Evolutionary conservation across 2,329 filamentous ascomycete species (phyloP), one percentile per base, ranked within the genome.

Genomic region (Emmonsiellopsis sp.): DNA sequence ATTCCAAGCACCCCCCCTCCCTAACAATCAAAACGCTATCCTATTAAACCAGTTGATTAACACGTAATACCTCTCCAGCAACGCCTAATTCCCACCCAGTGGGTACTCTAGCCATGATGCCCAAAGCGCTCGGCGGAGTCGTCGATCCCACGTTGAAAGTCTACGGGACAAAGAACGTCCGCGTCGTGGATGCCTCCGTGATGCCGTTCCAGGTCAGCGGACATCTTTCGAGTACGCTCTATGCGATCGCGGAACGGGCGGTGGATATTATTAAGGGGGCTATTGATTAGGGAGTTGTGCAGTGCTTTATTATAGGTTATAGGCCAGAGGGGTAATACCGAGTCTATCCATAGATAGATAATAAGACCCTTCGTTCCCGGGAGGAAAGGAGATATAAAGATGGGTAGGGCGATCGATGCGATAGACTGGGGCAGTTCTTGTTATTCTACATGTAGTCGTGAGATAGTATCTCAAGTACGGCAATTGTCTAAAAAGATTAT

Each of bases 101-200:
- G 2, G 49, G 49, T n/a, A 51, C 49, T 17, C 0, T 27, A n/a
- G 60, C 64, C 2, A 69, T 69, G 65, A 53, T 68, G 54, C 64
- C 65, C 7, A 58, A 61, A 40, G 59, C 63, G 3, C 43, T 61
- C 13, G 66, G 65, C 17, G 65, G 68, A 8, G 69, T 71, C 11
- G 65, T 69, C 2, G 60, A 68, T 47, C 53, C 57, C 3, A 58
- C 56, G 6, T 40, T 68, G 43, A 65, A 57, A 49, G 66, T 68
- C 13, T 67, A 69, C 44, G 65, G 65, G 5, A 66, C 65, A 2
- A 55, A 53, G 0, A 68, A 68, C 52, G 53, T 68, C 6, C 58
- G 66, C 2, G 61, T 68, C 17, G 62, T 67, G 3, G 66, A 68
- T 56, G 65, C 63, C 11, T 66, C 63, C 45, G 58, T 65, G 32